Evolutionary conservation across 2,329 filamentous ascomycete species (phyloP).

Genomic region (Diaporthe australafricana): DNA sequence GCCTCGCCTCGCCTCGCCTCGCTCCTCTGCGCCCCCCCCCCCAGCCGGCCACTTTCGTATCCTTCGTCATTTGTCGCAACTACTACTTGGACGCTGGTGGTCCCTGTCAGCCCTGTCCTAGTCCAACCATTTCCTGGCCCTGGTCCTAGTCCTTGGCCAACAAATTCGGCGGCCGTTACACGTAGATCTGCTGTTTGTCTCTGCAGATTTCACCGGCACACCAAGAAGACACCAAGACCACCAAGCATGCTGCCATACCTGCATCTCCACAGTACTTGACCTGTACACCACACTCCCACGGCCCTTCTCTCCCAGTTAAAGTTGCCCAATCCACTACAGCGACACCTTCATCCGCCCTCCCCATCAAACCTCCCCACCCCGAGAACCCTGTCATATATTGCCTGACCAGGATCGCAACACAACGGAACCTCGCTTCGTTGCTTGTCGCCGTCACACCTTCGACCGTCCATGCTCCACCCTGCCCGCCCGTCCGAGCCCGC

Average conservation of each 20-base stretch:
- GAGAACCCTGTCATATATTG: conserved; percentile 16
- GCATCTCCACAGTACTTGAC: conserved; percentile 7
- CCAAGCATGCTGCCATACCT: conserved; percentile 11
- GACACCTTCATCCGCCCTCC: conserved; percentile 8
- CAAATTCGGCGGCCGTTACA: conserved; percentile 17
- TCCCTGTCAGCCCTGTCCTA: neutral
- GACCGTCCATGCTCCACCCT: conserved; percentile 28
- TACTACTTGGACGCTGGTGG: neutral
- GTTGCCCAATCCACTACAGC: conserved; percentile 23
- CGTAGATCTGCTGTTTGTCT: conserved; percentile 18
- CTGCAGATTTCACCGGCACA: neutral
- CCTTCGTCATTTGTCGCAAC: neutral
- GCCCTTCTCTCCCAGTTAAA: conserved; percentile 18
- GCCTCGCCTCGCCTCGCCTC: neutral
- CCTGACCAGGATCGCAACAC: conserved; percentile 20
- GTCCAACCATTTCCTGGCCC: neutral
- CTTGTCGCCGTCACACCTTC: conserved; percentile 29
- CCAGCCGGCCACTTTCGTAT: conserved; percentile 18
- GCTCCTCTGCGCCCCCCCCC: conserved; percentile 4
- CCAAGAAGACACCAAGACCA: neutral
- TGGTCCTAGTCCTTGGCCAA: neutral
- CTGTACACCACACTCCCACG: conserved; percentile 6
- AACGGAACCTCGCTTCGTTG: conserved; percentile 23
- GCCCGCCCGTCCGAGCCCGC: conserved; percentile 27
- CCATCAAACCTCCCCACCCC: conserved; percentile 10